Percentiles rank a stretch among this genome's conserved stretches.
Conservation (phyloP, 2,329 filamentous ascomycete species). For the Sphaerostilbella broomeana region DNA sequence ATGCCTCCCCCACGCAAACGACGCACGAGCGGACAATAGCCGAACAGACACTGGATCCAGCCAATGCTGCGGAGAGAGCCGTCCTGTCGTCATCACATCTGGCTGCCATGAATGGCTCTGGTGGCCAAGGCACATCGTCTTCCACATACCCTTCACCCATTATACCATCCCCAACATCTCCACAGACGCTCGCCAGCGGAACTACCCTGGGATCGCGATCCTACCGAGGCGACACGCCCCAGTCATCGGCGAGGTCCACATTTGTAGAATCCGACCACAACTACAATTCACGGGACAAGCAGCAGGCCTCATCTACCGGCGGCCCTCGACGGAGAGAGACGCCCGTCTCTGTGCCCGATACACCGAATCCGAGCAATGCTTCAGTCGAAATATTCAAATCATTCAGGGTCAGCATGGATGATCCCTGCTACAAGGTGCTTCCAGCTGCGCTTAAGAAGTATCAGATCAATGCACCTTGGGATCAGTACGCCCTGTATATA, state of each 20-base stretch:
- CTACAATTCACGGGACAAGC: slow-evolving; percentile 28
- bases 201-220: slow-evolving; percentile 56
- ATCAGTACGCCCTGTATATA: slow-evolving; percentile 95
- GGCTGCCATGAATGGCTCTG: slow-evolving; percentile 60
- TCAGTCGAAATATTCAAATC: slow-evolving; percentile 97
- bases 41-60: slow-evolving; percentile 62
- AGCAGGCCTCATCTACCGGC: too few species aligned
- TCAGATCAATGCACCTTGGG: slow-evolving; percentile 96
- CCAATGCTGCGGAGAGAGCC: slow-evolving; percentile 60
- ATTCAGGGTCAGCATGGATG: slow-evolving; percentile 95
- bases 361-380: slow-evolving; percentile 48
- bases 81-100: slow-evolving; percentile 63
- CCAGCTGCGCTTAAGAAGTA: slow-evolving; percentile 96
- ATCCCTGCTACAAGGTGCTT: slow-evolving; percentile 94
- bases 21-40: slow-evolving; percentile 59
- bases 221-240: slow-evolving; percentile 51
- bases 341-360: slow-evolving; percentile 56
- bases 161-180: slow-evolving; percentile 63
- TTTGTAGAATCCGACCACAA: slow-evolving; percentile 45
- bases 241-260: slow-evolving; percentile 47
- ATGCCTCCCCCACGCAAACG: slow-evolving; percentile 65
- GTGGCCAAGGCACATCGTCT: slow-evolving; percentile 39
- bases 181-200: slow-evolving; percentile 46
- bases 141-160: slow-evolving; percentile 55
- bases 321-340: slow-evolving; percentile 48